Base-by-base conservation (phyloP, 768 basidiomycete genomes). In the Leccinum pellstonianum region DNA sequence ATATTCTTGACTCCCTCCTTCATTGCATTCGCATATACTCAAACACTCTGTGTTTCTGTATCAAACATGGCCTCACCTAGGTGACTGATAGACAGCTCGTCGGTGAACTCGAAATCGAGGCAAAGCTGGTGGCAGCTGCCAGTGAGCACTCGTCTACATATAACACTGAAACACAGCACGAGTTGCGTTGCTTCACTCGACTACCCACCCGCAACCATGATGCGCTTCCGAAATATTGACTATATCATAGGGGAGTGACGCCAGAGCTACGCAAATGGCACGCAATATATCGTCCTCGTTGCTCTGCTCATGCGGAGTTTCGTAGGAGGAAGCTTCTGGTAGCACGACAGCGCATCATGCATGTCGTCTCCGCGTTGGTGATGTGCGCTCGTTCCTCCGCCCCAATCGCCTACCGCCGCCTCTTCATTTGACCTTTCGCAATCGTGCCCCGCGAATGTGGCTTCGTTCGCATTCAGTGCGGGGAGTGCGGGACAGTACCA, bases 371-470 rank as follows among this genome's bases (percentile, higher is more conserved):
- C 9, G 23, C 23, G 23, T 23, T 23, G 23, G 23, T 23, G 94
- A 78, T 94, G 93, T 62, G 91, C 95, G 11, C 84, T 97, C 23
- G 80, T 90, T 3, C 93, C 94, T 5, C 92, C 93, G 17, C 79
- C 85, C 3, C 78, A 83, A 65, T 75, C 79, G 2, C 54, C 63
- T 49, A 25, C 46, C 1, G 27, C 59, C 2, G 1, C 31, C 8
- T 33, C 56, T 38, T 12, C 27, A 11, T 19, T 57, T 46, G 25
- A 41, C 12, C 33, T 56, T 57, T 59, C 46, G 14, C 57, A 52
- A 17, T 31, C 19, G 2, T 27, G 8, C 27, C 27, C 27, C 27
- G 27, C 27, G 23, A 23, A 23, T 23, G 23, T 23, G 23, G 47
- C 65, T n/a, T 56, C 51, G 41, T 69, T 58, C 19, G 70, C 72